These are phyloP conservation scores for Saccharomyces pastorianus DNA, from an alignment of 1,139 yeast genomes.

Conservation along the genomic window DNA sequence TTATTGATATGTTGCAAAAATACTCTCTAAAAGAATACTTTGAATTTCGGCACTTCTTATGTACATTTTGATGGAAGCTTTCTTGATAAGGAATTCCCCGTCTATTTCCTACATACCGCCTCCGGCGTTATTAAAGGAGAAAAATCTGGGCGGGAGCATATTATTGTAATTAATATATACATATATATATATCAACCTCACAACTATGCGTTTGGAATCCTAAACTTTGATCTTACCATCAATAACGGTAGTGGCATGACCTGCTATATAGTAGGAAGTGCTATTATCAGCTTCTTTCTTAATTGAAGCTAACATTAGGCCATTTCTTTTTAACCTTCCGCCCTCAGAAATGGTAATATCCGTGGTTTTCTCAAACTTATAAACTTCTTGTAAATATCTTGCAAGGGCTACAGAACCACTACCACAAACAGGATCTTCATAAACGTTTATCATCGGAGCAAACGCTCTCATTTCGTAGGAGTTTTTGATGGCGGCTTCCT, in stretches of 20 bases:
- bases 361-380: slow-evolving; percentile 16
- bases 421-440: slow-evolving; percentile 49
- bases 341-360: slow-evolving; percentile 34
- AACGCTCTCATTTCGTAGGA: slow-evolving; percentile 36
- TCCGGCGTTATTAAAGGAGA: neutral
- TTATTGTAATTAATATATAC: neutral
- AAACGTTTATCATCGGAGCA: slow-evolving; percentile 33
- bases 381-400: slow-evolving; percentile 25
- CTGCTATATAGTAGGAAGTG: slow-evolving; percentile 27
- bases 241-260: slow-evolving; percentile 33
- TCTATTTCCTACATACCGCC: neutral
- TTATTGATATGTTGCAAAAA: neutral
- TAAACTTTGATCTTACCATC: slow-evolving; percentile 26
- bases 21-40: neutral
- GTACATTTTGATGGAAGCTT: neutral
- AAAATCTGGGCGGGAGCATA: neutral
- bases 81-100: neutral
- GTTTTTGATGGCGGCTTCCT: slow-evolving; percentile 13
- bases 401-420: slow-evolving; percentile 38
- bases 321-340: slow-evolving; percentile 33
- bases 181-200: neutral
- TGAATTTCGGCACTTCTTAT: neutral
- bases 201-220: neutral
- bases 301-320: slow-evolving; percentile 27
- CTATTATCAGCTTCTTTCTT: slow-evolving; percentile 13